Evolutionary conservation across 306 rosid species (phyloP).

Genomic region (Acacia acuminata): DNA sequence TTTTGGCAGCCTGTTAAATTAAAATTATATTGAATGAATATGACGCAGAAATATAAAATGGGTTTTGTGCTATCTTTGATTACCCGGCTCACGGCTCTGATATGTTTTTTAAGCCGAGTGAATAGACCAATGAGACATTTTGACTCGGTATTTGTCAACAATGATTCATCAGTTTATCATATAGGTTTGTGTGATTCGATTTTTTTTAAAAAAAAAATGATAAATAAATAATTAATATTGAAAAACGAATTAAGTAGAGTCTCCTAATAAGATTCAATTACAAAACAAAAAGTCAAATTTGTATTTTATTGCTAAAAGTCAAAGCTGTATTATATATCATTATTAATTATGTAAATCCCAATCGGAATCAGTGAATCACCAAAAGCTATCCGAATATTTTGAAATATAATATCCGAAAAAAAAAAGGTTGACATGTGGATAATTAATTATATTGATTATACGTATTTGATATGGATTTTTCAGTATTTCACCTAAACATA

Average conservation of each 20-base stretch:
- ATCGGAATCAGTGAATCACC: no score
- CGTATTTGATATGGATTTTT: no score
- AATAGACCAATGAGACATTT: background rate
- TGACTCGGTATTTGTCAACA: background rate
- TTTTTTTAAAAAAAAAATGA: background rate
- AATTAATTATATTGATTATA: no score
- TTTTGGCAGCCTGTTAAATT: no score
- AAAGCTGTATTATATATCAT: background rate
- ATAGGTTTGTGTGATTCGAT: no score
- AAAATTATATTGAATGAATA: no score
- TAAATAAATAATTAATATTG: background rate
- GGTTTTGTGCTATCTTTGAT: background rate
- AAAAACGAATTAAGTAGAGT: background rate
- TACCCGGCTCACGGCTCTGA: background rate
- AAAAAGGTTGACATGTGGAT: background rate
- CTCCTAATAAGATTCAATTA: background rate
- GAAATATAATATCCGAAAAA: background rate
- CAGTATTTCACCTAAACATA: no score
- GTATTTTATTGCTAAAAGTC: background rate
- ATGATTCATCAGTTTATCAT: background rate
- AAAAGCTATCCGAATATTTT: background rate
- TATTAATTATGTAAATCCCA: background rate
- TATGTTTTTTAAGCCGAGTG: background rate
- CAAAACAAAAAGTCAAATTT: background rate
- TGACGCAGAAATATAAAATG: no score